Base-by-base conservation (phyloP, 495 filamentous ascomycete genomes). In the Penicillium argentinense region DNA sequence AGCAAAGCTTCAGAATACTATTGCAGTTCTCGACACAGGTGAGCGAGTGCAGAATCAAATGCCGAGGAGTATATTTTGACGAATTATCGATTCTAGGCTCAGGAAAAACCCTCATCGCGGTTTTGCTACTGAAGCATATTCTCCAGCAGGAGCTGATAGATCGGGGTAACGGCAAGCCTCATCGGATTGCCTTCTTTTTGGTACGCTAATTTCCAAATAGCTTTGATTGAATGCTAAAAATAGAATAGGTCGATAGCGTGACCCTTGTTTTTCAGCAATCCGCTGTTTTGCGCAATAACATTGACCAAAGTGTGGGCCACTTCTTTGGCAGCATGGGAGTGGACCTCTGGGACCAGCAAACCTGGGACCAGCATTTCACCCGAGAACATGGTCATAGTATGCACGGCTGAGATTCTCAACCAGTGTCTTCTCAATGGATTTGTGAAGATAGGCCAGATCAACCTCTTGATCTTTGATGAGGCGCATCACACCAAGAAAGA, bases 401-500 rank as follows among this genome's bases (percentile, higher is more conserved):
- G 89, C 72, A 98, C 93, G 0, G 93, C 91, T 2, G 91, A 92
- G 42, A 85, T 97, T 11, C 74, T 97, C 32, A 73, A 82, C 37
- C 78, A 86, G 50, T 87, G 85, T 59, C 78, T 98, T n/a, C 76
- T 84, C 42, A 85, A 87, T 56, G 86, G 86, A 0, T 91, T 87
- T 63, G 79, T 97, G 38, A 82, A 66, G 8, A 96, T 98, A 69
- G 70, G 82, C 17, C 79, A 85, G 51, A 88, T 98, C 65, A 98
- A 95, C 60, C 76, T 98, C 5, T 68, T 98, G 16, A 85, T 97
- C 41, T 97, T 97, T 57, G 93, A 98, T 54, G 93, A 98, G 69
- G 93, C 91, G 4, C 93, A 98, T 56, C 93, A 97, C 60, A 84
- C 95, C 2, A 97, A 98, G 63, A 96, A 95, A 57, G 86, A 89